Evolutionary conservation across 31 red algal species (phyloP).

Genomic region (Porphyra umbilicalis): DNA sequence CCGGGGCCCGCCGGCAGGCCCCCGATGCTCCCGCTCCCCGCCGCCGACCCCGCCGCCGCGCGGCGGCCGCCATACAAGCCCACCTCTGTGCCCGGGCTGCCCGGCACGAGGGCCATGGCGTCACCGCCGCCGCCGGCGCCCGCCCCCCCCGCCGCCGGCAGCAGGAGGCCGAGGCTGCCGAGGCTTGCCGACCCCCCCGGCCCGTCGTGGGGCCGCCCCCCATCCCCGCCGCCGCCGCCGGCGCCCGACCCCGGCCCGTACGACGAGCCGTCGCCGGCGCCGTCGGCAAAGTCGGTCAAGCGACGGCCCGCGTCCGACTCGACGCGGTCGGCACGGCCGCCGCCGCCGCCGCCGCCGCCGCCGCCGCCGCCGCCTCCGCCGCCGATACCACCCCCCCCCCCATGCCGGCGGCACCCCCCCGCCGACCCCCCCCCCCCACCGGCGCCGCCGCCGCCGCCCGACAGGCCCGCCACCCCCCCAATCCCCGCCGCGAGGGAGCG

Average conservation of each 20-base stretch:
- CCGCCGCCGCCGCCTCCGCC: background rate
- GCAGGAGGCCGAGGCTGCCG: background rate
- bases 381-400: background rate
- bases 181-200: background rate
- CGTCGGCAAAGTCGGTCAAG: background rate
- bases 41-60: background rate
- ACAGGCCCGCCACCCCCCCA: no score
- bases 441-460: no score
- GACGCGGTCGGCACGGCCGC: background rate
- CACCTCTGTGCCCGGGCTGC: background rate
- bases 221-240: background rate
- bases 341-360: no score
- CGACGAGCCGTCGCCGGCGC: background rate
- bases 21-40: background rate
- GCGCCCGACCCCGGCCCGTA: background rate
- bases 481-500: background rate
- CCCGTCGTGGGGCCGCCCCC: background rate
- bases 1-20: background rate
- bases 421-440: background rate
- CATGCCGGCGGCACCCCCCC: background rate
- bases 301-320: background rate
- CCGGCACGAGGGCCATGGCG: background rate
- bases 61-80: background rate
- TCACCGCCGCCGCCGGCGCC: background rate
- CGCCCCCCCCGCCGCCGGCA: background rate